Evolutionary conservation across 2,329 filamentous ascomycete genomes (phyloP).

Genomic region (Fusarium odoratissimum): DNA sequence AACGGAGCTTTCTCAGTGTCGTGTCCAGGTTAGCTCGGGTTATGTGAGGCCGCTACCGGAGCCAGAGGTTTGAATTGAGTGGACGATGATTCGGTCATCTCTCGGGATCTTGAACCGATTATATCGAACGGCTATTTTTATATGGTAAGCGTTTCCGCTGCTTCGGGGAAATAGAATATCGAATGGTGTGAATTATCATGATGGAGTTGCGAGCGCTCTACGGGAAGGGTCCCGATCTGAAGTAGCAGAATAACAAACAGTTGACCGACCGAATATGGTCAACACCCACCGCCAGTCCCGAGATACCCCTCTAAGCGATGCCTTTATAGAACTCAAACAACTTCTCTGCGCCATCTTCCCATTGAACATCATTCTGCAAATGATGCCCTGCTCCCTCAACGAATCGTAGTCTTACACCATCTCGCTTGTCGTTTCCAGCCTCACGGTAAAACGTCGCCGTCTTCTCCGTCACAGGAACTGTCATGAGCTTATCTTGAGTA

Average conservation of each 20-base stretch:
- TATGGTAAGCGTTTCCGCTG: neutral
- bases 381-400: slow-evolving; percentile 63
- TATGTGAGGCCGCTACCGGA: slow-evolving; percentile 28
- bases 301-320: slow-evolving; percentile 1
- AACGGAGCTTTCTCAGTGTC: slow-evolving; percentile 15
- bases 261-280: neutral
- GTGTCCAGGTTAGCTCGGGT: neutral
- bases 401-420: slow-evolving; percentile 55
- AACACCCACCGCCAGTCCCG: neutral
- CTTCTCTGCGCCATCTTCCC: slow-evolving; percentile 59
- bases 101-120: slow-evolving; percentile 40
- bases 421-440: slow-evolving; percentile 12
- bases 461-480: slow-evolving; percentile 49
- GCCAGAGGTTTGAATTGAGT: slow-evolving; percentile 3
- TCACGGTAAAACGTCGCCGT: slow-evolving; percentile 50
- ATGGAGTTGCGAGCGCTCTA: slow-evolving; percentile 14
- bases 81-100: slow-evolving; percentile 28
- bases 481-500: slow-evolving; percentile 56
- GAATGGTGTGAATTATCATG: neutral
- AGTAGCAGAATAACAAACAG: neutral
- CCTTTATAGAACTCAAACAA: slow-evolving; percentile 55
- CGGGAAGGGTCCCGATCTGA: neutral
- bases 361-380: slow-evolving; percentile 63
- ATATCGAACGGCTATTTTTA: slow-evolving; percentile 1
- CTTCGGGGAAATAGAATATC: slow-evolving; percentile 11